Evolutionary conservation across 2,329 filamentous ascomycete species (phyloP).

Genomic region (Claviceps fusiformis): DNA sequence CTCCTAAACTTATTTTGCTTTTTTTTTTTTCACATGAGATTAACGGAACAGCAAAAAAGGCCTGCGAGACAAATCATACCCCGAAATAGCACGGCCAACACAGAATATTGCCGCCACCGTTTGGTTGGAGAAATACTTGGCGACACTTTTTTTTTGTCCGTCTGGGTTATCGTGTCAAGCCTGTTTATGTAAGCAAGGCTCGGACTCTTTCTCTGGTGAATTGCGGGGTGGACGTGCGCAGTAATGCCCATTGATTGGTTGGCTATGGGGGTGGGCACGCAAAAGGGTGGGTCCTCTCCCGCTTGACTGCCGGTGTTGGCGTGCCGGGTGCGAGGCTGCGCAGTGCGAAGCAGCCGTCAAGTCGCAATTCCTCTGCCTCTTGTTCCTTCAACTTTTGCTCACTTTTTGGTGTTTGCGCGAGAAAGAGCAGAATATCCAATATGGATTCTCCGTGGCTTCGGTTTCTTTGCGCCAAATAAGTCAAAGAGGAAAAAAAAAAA

Average conservation of each 20-base stretch:
- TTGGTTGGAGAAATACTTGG: slow-evolving; percentile 4
- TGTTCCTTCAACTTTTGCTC: neutral
- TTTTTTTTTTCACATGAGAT: neutral
- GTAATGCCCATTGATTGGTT: neutral
- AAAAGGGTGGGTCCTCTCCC: neutral
- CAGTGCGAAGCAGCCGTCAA: neutral
- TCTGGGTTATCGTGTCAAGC: neutral
- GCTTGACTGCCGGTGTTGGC: neutral
- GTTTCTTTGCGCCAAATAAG: neutral
- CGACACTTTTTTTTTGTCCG: neutral
- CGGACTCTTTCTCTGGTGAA: neutral
- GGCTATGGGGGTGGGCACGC: neutral
- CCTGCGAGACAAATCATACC: neutral
- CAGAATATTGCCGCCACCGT: neutral
- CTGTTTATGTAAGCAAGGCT: slow-evolving; percentile 22
- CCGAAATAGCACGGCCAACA: neutral
- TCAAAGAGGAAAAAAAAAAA: neutral
- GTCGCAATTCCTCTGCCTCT: neutral
- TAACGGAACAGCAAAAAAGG: neutral
- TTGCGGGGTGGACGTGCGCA: neutral
- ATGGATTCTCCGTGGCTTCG: neutral
- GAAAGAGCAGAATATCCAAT: neutral
- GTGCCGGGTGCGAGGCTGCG: neutral
- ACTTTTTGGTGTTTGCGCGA: neutral
- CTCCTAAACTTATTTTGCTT: neutral